phyloP scores from a whole-genome alignment of 495 filamentous ascomycete genomes.

The Monascus purpureus region DNA sequence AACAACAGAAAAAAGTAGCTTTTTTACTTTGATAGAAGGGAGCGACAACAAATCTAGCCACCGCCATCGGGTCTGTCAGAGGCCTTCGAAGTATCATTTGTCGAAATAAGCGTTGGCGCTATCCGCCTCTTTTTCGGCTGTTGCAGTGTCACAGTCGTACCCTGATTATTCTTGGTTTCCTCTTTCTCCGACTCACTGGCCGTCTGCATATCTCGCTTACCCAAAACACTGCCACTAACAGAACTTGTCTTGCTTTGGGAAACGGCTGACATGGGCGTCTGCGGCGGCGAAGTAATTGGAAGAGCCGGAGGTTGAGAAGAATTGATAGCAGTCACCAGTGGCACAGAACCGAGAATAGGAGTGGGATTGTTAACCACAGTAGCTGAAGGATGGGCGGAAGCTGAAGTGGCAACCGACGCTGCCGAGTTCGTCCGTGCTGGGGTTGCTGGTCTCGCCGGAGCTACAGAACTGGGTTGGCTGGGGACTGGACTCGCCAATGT shows the following conservation, averaged over 20 bases:
- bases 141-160: conserved; percentile 20
- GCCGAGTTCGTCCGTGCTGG: conserved; percentile 74
- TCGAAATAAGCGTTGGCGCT: conserved; percentile 54
- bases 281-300: conserved; percentile 63
- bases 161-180: conserved; percentile 38
- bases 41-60: no score
- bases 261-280: conserved; percentile 47
- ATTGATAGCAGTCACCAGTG: conserved; percentile 55
- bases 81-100: no score
- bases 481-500: conserved; percentile 18
- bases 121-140: conserved; percentile 61
- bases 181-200: conserved; percentile 44
- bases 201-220: conserved; percentile 38
- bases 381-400: conserved; percentile 22
- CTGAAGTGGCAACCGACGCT: conserved; percentile 62
- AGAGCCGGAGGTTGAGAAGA: conserved; percentile 40
- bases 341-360: conserved; percentile 57
- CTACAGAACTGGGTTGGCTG: conserved; percentile 16
- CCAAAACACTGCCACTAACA: conserved; percentile 33
- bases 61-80: no score
- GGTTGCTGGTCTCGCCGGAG: conserved; percentile 48
- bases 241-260: conserved; percentile 28
- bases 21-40: no score
- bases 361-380: conserved; percentile 61
- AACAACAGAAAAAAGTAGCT: no score